phyloP scores from a whole-genome alignment of 1,139 yeast genomes.

The Debaryomyces coudertii region DNA sequence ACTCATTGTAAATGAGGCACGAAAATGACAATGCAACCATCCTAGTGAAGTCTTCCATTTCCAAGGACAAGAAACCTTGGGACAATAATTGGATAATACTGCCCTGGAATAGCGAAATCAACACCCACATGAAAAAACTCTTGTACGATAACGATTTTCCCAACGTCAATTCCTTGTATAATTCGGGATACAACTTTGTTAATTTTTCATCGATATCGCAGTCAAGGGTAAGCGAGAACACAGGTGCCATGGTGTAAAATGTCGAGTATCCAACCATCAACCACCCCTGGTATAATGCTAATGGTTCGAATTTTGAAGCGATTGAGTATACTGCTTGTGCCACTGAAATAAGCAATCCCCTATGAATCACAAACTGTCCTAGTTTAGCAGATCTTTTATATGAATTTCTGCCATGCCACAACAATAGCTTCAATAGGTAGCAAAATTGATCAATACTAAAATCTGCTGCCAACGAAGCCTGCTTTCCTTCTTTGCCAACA shows the following conservation, averaged over 20 bases:
- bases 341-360: slow-evolving; percentile 93
- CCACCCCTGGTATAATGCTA: slow-evolving; percentile 95
- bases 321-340: slow-evolving; percentile 94
- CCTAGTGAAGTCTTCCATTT: slow-evolving; percentile 54
- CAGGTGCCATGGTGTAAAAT: slow-evolving; percentile 97
- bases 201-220: slow-evolving; percentile 89
- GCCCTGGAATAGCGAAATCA: slow-evolving; percentile 88
- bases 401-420: slow-evolving; percentile 98
- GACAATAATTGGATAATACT: slow-evolving; percentile 76
- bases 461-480: slow-evolving; percentile 96
- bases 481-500: slow-evolving; percentile 98
- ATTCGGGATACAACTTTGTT: slow-evolving; percentile 90
- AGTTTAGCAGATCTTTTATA: slow-evolving; percentile 94
- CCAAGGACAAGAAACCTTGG: slow-evolving; percentile 73
- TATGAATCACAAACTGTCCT: slow-evolving; percentile 93
- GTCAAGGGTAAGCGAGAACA: slow-evolving; percentile 88
- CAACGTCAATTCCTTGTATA: slow-evolving; percentile 86
- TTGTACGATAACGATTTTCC: slow-evolving; percentile 85
- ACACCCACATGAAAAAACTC: slow-evolving; percentile 91
- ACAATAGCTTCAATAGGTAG: slow-evolving; percentile 77
- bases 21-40: slow-evolving; percentile 88
- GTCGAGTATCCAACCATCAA: slow-evolving; percentile 99
- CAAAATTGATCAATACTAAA: slow-evolving; percentile 93
- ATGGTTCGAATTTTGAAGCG: slow-evolving; percentile 84
- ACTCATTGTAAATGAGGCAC: slow-evolving; percentile 78